Base-by-base conservation (phyloP, 768 basidiomycete species). In the Lentinula lateritia region DNA sequence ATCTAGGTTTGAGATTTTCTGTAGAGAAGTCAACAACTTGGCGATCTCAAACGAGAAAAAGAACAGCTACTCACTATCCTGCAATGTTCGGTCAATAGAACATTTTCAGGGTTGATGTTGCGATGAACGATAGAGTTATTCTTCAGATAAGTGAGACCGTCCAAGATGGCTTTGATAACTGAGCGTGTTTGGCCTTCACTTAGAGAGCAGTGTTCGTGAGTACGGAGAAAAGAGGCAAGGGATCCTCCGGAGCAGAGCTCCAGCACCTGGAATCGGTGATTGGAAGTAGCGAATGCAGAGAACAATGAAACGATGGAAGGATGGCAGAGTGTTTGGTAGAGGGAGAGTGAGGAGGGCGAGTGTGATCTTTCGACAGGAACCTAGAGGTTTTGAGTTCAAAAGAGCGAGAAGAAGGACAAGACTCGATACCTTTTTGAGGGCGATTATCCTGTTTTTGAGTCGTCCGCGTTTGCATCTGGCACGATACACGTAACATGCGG, bases 1-100 rank as follows among this genome's bases (percentile, higher is more conserved):
- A 34, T 72, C 67, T 62, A 83, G 82, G 43, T 74, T 73, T 9
- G 75, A 70, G 2, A 83, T 65, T 76, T 83, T 83, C 82, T 84
- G 55, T 3, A 52, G 2, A 18, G 41, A 23, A 12, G 38, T 58
- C 16, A 64, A 18, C 8, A 43, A 53, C 8, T 5, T 23, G 28
- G 43, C 13, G 36, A 28, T 43, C 18, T 16, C 43, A 53, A 18
- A 52, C 42, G 39, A 42, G 13, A 4, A 12, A 45, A 50, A 6
- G 32, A 56, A 23, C 23, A 56, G 12, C 15, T 52, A 68, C 79
- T 62, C 68, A 83, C 81, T 41, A 78, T 66, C 48, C 76, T 70
- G 38, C 70, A 72, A 42, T 78, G 76, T 15, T 71, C 66, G 1
- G 75, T 75, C 10, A 83, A 59, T 10, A 81, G 66, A 13, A 83